Base-by-base conservation (phyloP, 164 flowering plant species). In the Vitis cinerea region DNA sequence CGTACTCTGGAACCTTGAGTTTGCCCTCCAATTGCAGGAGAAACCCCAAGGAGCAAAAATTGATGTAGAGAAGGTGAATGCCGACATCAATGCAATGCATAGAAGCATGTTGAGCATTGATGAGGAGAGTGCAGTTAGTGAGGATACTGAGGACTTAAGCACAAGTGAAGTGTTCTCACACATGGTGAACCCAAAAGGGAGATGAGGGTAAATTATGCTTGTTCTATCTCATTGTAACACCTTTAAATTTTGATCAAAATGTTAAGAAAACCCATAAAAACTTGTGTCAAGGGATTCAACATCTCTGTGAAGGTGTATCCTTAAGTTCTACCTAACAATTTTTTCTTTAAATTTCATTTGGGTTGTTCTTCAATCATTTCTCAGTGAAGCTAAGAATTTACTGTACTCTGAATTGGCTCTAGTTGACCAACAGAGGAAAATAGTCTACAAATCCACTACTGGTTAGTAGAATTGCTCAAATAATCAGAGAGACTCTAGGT, bases 1-100 rank as follows among this genome's bases (percentile, higher is more conserved):
- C 68, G 83, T 85, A 19, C 63, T 85, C 66, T 85, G 85, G 88
- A 83, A 83, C 54, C 85, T 85, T 37, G 83, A 83, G 67, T 83
- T 74, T 54, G 81, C 82, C 4, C 77, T 83, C 1, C 86, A 83
- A 30, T 50, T 83, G 68, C 76, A 83, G 11, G 79, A 79, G 12
- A 78, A 63, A 49, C 64, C 71, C 15, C 75, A 68, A 1, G 77
- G 59, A 10, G 72, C 56, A 11, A 61, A 55, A 63, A 0, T 59
- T 65, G 10, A 16, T n/a, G 54, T 29, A 17, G 63, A 27, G 7
- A 54, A 51, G 29, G 48, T 51, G 8, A 51, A 65, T 37, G 74
- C 0, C 6, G 44, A 58, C 13, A 55, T 14, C 15, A 14, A 59
- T 44, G 74, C 47, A 3, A 44, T 64, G 19, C 72, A 66, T 65